Evolutionary conservation across 2,329 filamentous ascomycete genomes (phyloP), one percentile per base, ranked within the genome.

Genomic region (Huntiella bhutanensis): DNA sequence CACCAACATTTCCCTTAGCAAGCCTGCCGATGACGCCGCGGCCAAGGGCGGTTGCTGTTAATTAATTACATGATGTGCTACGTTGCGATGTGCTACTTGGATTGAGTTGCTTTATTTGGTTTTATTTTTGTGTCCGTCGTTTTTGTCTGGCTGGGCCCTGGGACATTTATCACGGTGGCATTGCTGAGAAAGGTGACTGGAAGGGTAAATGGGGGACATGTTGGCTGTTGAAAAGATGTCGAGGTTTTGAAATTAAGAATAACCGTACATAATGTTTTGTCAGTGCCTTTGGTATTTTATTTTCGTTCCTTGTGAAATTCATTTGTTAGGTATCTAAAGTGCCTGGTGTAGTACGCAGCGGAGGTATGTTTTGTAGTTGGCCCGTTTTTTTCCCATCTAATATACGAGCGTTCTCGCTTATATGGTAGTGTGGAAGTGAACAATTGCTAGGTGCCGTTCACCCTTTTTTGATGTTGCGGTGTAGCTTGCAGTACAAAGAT

Each of bases 1-100:
- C 57, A 80, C 77, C 56, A 85, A 82, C 62, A 82, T 96, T 58
- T 80, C 85, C 53, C 80, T 94, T 58, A 88, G 77, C 72, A 85
- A 88, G 66, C 77, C 84, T 44, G 76, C 82, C 54, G 83, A 91
- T 56, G 74, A 84, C 57, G 66, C 66, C 45, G 74, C 82, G 56
- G 71, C 75, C 57, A 88, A 92, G 72, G 71, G 76, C 54, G 78
- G 80, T 59, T 82, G 82, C 63, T 91, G 84, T 68, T 88, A 75
- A 69, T 61, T 55, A 54, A 52, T 46, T 50, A 44, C 22, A 36
- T 51, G 45, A 47, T 45, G 39, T 39, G 44, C 36, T 49, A 41
- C 44, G 38, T 41, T 48, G 41, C 41, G 45, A 47, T 46, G 43
- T 45, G 45, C 34, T 47, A 42, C 45, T 44, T 32, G 34, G 36